Evolutionary conservation across 1,284 basidiomycete species (phyloP).

Genomic region (Sporisorium iseilematis-ciliati): DNA sequence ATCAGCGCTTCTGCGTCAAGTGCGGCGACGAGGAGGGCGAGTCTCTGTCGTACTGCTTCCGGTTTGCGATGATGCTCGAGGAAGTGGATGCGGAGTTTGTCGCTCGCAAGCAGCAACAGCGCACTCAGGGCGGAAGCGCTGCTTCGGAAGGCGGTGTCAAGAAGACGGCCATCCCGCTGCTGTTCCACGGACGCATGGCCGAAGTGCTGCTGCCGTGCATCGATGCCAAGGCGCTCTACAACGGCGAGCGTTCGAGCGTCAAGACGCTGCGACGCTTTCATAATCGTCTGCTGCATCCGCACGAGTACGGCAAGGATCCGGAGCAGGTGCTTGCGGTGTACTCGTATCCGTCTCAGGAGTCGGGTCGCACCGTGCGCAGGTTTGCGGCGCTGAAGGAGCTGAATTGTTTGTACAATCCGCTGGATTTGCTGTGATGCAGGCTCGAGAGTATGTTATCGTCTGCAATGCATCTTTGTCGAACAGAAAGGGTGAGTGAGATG

Average conservation of each 20-base stretch:
- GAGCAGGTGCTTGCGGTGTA: conserved; percentile 38
- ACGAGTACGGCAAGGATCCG: conserved; percentile 19
- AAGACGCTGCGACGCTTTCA: conserved; percentile 31
- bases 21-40: conserved; percentile 51
- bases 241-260: conserved; percentile 20
- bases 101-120: conserved; percentile 19
- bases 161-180: conserved; percentile 27
- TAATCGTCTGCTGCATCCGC: conserved; percentile 26
- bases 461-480: not conserved
- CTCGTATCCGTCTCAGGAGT: conserved; percentile 27
- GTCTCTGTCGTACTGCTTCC: conserved; percentile 32
- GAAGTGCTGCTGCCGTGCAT: conserved; percentile 32
- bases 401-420: conserved; percentile 20
- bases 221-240: conserved; percentile 35
- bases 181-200: conserved; percentile 36
- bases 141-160: not conserved
- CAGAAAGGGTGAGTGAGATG: not conserved
- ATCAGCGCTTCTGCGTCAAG: conserved; percentile 45
- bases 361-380: conserved; percentile 26
- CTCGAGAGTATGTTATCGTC: not conserved
- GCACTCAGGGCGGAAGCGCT: not conserved
- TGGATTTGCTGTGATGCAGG: conserved; percentile 21
- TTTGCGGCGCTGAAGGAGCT: conserved; percentile 40
- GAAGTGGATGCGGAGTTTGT: conserved; percentile 40
- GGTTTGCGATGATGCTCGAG: conserved; percentile 48